These are phyloP conservation scores for Polytrichum commune DNA, from an alignment of 225 moss, liverwort and hornwort species.

Conservation along the genomic window DNA sequence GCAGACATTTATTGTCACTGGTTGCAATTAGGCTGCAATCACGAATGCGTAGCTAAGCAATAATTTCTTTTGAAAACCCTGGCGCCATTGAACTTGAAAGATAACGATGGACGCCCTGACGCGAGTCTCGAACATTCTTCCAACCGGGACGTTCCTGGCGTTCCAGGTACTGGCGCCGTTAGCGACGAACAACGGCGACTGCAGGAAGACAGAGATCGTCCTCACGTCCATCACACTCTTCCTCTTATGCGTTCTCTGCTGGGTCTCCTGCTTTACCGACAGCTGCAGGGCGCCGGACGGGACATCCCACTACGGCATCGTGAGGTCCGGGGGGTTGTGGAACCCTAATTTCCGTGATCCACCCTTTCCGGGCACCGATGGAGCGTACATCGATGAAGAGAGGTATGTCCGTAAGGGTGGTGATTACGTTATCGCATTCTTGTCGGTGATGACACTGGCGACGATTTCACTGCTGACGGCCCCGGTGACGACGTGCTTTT, in stretches of 20 bases:
- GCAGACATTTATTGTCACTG: too few relatives aligned
- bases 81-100: neutral
- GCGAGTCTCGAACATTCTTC: conserved; percentile 56
- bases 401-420: conserved; percentile 27
- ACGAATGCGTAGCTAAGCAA: too few relatives aligned
- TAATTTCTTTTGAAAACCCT: too few relatives aligned
- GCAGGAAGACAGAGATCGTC: conserved; percentile 26
- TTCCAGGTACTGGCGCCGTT: conserved; percentile 53
- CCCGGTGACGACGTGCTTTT: conserved; percentile 52
- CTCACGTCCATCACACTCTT: conserved; percentile 25
- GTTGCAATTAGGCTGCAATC: too few relatives aligned
- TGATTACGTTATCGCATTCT: conserved; percentile 38
- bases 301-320: conserved; percentile 39
- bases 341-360: conserved; percentile 33
- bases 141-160: conserved; percentile 57
- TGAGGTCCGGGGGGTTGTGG: conserved; percentile 54
- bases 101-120: conserved; percentile 21
- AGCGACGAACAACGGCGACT: conserved; percentile 55
- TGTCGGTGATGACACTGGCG: conserved; percentile 42
- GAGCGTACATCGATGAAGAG: too few relatives aligned
- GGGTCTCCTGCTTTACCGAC: conserved; percentile 45
- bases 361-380: neutral
- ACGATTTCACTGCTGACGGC: conserved; percentile 40
- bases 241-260: conserved; percentile 35
- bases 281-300: conserved; percentile 32